These are phyloP conservation scores for Cercospora zeina DNA, from an alignment of 2,329 filamentous ascomycete genomes.

Conservation along the genomic window DNA sequence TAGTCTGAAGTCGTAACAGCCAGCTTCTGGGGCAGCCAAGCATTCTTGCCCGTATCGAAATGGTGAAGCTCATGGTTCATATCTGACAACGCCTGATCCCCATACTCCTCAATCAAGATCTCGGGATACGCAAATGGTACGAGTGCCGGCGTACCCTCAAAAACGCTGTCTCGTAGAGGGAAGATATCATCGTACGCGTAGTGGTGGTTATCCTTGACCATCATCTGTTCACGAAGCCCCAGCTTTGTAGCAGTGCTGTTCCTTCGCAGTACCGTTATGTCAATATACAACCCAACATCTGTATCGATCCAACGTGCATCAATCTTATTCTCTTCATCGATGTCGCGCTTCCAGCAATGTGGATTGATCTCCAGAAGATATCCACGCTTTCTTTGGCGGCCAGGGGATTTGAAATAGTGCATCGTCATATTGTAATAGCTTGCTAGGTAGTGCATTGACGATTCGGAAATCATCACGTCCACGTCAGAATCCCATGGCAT, in stretches of 20 bases:
- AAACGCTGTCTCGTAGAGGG: constrained; percentile 56
- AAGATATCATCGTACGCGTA: constrained; percentile 58
- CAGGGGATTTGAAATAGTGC: constrained; percentile 45
- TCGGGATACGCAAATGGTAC: constrained; percentile 59
- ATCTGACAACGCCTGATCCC: constrained; percentile 50
- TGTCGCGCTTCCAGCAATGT: constrained; percentile 50
- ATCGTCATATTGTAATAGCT: constrained; percentile 64
- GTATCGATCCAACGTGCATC: constrained; percentile 64
- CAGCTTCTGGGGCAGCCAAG: constrained; percentile 36
- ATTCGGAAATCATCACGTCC: constrained; percentile 60
- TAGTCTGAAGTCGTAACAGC: constrained; percentile 17
- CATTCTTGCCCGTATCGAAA: constrained; percentile 42
- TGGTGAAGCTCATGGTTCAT: constrained; percentile 49
- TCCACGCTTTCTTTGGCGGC: constrained; percentile 25
- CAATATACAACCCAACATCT: constrained; percentile 60
- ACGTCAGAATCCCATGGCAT: constrained; percentile 64
- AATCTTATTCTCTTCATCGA: constrained; percentile 57
- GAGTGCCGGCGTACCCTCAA: constrained; percentile 56
- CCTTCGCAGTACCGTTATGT: constrained; percentile 59
- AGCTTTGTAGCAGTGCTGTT: constrained; percentile 41
- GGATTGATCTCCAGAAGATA: constrained; percentile 64
- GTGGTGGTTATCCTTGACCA: constrained; percentile 59
- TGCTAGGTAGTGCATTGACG: constrained; percentile 57
- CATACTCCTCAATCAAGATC: constrained; percentile 58
- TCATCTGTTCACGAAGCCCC: constrained; percentile 46